Evolutionary conservation across 2,329 filamentous ascomycete species (phyloP), one percentile per base, ranked within the genome.

Genomic region (Amauroascus niger): DNA sequence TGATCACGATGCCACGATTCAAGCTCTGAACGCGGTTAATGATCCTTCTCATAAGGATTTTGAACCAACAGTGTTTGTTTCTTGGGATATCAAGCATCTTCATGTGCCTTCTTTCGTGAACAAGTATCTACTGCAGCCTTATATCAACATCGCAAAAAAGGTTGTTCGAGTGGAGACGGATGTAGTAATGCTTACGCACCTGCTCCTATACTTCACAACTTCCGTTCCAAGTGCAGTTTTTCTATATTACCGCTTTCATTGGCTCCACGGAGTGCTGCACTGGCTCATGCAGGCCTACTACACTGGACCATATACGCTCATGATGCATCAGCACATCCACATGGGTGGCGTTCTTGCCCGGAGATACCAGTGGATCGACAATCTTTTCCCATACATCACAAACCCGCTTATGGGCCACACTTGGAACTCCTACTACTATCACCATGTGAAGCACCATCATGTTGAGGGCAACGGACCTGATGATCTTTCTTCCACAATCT

Each of bases 271-370:
- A 8, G 60, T 87, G 14, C 60, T 82, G 26, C 87, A 91, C 63
- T 73, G 76, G 51, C 62, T 79, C 8, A 81, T 88, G 74, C 81
- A 86, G 61, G 70, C 78, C 32, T 86, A 77, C 65, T 89, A 83
- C 63, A 79, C 82, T 50, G 86, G 86, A 6, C 75, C 82, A 1
- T 91, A 88, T 69, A 91, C 86, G 0, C 74, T 91, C 35, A 81
- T 91, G 79, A 86, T 87, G 77, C 87, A 91, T 63, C 86, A 91
- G 63, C 87, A 91, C 66, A 90, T 91, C 61, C 87, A 91, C 65
- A 82, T 82, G 73, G 77, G 82, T 44, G 87, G 87, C 14, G 74
- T 90, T 2, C 69, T 90, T 33, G 69, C 74, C 22, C 79, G 78
- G 61, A 65, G 70, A 6, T 79, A 77, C 52, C 69, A 71, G 32